Evolutionary conservation across 805 yeast genomes (phyloP).

Genomic region (Saccharomyces mikatae): DNA sequence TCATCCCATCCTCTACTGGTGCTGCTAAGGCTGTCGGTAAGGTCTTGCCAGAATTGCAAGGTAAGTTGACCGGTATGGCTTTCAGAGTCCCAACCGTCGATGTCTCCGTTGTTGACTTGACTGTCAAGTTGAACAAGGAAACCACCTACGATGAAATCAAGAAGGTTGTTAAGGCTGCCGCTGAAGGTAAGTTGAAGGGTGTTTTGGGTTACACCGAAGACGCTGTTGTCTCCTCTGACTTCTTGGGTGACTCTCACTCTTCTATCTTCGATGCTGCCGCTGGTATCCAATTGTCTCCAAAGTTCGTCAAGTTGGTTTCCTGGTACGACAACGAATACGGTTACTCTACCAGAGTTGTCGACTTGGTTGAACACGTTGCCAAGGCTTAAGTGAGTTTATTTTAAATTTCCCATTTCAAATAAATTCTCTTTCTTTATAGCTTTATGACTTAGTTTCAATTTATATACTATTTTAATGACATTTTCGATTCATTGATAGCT

Average conservation of each 20-base stretch:
- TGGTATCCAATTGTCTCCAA: conserved; percentile 62
- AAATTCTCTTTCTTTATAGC: neutral
- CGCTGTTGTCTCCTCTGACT: conserved; percentile 62
- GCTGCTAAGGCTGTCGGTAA: conserved; percentile 73
- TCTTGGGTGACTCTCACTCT: conserved; percentile 54
- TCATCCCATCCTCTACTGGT: conserved; percentile 69
- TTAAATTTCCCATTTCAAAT: neutral
- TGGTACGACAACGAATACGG: conserved; percentile 75
- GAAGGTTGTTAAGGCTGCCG: conserved; percentile 47
- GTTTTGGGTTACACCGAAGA: conserved; percentile 64
- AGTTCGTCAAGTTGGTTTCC: conserved; percentile 60
- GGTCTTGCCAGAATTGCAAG: conserved; percentile 63
- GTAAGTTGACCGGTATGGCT: conserved; percentile 68
- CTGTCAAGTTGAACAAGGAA: conserved; percentile 51
- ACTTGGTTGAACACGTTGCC: conserved; percentile 59
- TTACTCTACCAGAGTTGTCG: conserved; percentile 70
- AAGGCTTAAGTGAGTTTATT: conserved; percentile 18
- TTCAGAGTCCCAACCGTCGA: conserved; percentile 69
- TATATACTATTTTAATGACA: neutral
- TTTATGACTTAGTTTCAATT: neutral
- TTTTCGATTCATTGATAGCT: neutral
- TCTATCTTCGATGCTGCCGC: conserved; percentile 64
- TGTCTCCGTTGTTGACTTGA: conserved; percentile 65
- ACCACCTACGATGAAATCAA: conserved; percentile 60
- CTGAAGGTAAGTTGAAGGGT: conserved; percentile 56